phyloP scores from a whole-genome alignment of 768 basidiomycete species.

The Phlebiopsis flavidoalba region DNA sequence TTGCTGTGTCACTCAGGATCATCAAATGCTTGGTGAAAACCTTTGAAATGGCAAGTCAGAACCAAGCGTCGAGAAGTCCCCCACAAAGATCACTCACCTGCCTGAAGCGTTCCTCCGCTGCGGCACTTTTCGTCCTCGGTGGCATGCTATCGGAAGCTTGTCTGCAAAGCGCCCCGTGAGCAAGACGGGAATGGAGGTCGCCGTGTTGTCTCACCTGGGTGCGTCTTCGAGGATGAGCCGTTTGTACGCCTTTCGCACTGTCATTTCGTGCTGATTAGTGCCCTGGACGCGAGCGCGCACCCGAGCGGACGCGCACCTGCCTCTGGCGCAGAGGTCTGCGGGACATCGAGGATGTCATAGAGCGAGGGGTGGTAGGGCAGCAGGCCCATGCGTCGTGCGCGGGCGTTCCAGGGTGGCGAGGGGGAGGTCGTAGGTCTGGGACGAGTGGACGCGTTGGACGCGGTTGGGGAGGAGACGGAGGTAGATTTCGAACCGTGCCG shows the following conservation, averaged over 20 bases:
- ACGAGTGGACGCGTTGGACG: background rate
- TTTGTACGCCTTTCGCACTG: slow-evolving; percentile 29
- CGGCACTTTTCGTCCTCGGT: slow-evolving; percentile 19
- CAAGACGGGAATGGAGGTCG: background rate
- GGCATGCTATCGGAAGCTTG: slow-evolving; percentile 22
- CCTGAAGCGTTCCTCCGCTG: slow-evolving; percentile 23
- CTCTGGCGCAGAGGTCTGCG: slow-evolving; percentile 22
- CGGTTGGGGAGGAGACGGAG: background rate
- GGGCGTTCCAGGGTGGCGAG: background rate
- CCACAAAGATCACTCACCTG: slow-evolving; percentile 14
- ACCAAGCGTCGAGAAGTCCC: background rate
- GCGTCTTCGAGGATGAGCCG: slow-evolving; percentile 24
- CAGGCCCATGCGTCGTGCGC: slow-evolving; percentile 10
- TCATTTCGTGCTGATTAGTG: background rate
- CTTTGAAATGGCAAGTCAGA: slow-evolving; percentile 6
- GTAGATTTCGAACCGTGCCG: background rate
- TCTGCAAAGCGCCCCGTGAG: slow-evolving; percentile 14
- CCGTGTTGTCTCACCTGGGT: slow-evolving; percentile 19
- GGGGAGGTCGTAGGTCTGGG: background rate
- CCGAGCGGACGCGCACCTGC: slow-evolving; percentile 17
- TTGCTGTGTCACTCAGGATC: slow-evolving; percentile 26
- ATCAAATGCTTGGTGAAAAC: slow-evolving; percentile 25
- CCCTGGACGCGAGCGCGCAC: background rate
- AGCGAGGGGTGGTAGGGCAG: slow-evolving; percentile 18
- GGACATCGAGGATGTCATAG: slow-evolving; percentile 26